Conservation (phyloP, 1,139 yeast genomes). For the Nakaseomyces delphensis region DNA sequence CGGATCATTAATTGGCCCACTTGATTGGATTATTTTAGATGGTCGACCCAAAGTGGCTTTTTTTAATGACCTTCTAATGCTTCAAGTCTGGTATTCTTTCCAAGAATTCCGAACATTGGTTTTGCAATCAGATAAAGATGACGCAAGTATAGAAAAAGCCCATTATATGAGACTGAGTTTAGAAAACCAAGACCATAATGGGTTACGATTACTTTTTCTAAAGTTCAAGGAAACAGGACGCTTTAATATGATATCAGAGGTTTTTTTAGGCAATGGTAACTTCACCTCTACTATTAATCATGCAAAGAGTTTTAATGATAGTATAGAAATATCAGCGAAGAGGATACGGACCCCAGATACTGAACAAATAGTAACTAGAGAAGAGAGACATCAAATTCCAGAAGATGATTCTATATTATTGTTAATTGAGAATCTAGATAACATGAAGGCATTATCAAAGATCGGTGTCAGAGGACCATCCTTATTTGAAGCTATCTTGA, state of each 20-base stretch:
- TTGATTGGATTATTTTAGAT: constrained; percentile 24
- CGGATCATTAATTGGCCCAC: constrained; percentile 18
- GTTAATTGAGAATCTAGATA: constrained; percentile 16
- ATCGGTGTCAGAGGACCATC: constrained; percentile 18
- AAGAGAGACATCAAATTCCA: constrained; percentile 7
- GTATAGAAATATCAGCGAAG: background rate
- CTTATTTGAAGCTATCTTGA: constrained; percentile 22
- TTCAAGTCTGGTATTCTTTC: constrained; percentile 26
- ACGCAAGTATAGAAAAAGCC: constrained; percentile 14
- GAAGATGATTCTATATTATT: constrained; percentile 10
- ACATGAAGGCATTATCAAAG: constrained; percentile 18
- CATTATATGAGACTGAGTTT: constrained; percentile 11
- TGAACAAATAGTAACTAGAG: constrained; percentile 4
- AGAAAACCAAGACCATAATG: constrained; percentile 7
- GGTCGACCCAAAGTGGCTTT: constrained; percentile 16
- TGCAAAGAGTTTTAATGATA: background rate
- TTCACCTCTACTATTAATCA: constrained; percentile 2
- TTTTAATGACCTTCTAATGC: constrained; percentile 17
- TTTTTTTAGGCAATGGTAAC: constrained; percentile 16
- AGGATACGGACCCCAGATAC: background rate
- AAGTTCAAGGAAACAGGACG: constrained; percentile 13
- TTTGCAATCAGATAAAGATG: background rate
- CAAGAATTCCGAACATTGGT: constrained; percentile 16
- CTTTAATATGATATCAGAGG: constrained; percentile 13
- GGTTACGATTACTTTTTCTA: constrained; percentile 6